These are phyloP conservation scores for Murraya koenigii DNA, from an alignment of 345 rosid species.

Conservation along the genomic window DNA sequence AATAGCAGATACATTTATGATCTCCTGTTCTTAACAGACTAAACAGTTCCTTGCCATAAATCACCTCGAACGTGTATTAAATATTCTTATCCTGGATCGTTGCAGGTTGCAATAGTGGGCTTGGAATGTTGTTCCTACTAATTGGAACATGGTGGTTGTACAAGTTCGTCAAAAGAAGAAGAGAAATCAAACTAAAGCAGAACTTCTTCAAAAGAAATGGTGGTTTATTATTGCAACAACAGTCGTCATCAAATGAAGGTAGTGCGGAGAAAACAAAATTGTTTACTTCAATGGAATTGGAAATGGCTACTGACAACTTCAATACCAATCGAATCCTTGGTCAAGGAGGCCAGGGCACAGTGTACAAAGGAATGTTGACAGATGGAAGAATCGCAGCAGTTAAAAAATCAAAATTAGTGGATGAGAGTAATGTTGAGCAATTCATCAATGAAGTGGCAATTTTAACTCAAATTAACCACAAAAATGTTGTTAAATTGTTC, in stretches of 20 bases:
- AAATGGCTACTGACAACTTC: background rate
- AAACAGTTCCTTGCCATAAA: too few species aligned
- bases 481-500: background rate
- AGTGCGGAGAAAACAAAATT: background rate
- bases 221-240: background rate
- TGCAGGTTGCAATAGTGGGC: background rate
- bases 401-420: background rate
- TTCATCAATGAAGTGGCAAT: background rate
- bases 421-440: background rate
- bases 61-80: too few species aligned
- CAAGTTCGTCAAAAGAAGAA: background rate
- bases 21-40: too few species aligned
- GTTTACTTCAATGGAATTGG: background rate
- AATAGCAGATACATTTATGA: too few species aligned
- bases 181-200: background rate
- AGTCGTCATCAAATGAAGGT: background rate
- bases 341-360: constrained; percentile 3
- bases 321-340: background rate
- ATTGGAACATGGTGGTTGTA: background rate
- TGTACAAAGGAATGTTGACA: background rate
- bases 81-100: background rate
- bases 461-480: background rate
- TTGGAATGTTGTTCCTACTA: background rate
- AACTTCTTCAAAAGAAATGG: background rate
- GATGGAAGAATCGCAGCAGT: background rate